Evolutionary conservation across 306 rosid genomes (phyloP).

Genomic region (Pachyrhizus erosus): DNA sequence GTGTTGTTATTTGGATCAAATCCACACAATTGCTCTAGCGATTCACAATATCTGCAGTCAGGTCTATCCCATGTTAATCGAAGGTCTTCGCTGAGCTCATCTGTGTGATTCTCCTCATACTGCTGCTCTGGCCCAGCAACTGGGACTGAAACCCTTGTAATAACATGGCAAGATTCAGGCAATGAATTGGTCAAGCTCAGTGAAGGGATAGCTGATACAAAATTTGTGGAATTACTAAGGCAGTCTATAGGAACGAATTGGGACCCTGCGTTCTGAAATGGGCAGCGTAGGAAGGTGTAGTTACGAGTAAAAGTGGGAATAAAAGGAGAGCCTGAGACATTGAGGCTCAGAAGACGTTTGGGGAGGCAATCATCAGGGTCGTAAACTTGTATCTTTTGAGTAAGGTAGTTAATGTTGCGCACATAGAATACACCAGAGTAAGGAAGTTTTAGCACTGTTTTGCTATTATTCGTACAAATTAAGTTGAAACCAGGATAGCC

Average conservation of each 20-base stretch:
- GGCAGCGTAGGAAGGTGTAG: conserved; percentile 71
- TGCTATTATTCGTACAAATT: conserved; percentile 48
- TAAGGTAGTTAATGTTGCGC: conserved; percentile 55
- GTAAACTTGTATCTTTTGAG: conserved; percentile 63
- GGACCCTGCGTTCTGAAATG: conserved; percentile 46
- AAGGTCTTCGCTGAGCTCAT: conserved; percentile 53
- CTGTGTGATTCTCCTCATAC: conserved; percentile 33
- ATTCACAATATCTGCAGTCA: conserved; percentile 65
- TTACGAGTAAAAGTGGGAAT: conserved; percentile 42
- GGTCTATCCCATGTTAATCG: conserved; percentile 67
- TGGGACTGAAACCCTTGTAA: conserved; percentile 49
- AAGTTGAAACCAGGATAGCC: conserved; percentile 81
- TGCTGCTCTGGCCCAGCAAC: conserved; percentile 38
- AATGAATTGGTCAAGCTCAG: conserved; percentile 35
- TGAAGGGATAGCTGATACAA: conserved; percentile 65
- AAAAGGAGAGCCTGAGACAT: conserved; percentile 68
- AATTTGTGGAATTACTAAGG: conserved; percentile 68
- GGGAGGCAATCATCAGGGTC: conserved; percentile 73
- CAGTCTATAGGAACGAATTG: conserved; percentile 57
- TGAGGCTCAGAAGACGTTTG: conserved; percentile 56
- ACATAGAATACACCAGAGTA: conserved; percentile 62
- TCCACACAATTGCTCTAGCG: conserved; percentile 56
- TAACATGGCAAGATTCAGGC: conserved; percentile 53
- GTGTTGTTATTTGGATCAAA: conserved; percentile 49
- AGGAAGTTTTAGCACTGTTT: conserved; percentile 59